Conservation (phyloP, 345 rosid species). For the Eucalyptus cloeziana region DNA sequence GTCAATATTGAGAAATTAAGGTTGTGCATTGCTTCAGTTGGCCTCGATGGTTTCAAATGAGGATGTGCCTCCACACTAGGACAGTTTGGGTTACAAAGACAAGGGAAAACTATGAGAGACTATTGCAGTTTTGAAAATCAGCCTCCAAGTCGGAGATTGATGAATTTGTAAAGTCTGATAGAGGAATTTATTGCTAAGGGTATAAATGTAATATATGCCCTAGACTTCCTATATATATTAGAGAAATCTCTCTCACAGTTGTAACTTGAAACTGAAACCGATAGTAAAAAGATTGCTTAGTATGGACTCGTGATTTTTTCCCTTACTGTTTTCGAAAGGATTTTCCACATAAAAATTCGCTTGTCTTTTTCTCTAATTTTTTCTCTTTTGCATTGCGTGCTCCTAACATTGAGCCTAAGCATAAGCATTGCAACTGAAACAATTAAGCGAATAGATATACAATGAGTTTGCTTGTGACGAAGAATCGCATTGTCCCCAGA, state of each 20-base stretch:
- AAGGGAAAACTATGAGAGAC: no score
- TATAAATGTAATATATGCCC: not conserved
- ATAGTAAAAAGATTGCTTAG: not conserved
- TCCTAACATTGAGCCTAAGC: not conserved
- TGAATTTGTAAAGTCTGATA: not conserved
- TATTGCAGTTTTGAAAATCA: not conserved
- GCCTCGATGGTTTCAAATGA: no score
- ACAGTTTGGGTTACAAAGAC: no score
- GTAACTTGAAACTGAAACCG: not conserved
- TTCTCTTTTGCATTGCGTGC: not conserved
- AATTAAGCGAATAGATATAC: not conserved
- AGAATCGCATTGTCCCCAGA: not conserved
- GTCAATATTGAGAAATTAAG: no score
- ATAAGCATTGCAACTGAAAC: not conserved
- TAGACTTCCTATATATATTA: not conserved
- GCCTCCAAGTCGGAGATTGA: not conserved
- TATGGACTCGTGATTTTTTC: fast-evolving
- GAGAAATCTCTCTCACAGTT: not conserved
- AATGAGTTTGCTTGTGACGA: not conserved
- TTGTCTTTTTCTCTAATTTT: no score
- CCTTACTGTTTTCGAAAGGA: not conserved
- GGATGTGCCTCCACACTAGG: no score
- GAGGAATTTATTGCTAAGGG: not conserved
- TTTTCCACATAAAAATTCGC: no score
- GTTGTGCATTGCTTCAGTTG: no score